A percentile compares a stretch with the other conserved stretches of the same genome.
Evolutionary conservation across 306 rosid genomes (phyloP).

Genomic region (Medicago arabica): DNA sequence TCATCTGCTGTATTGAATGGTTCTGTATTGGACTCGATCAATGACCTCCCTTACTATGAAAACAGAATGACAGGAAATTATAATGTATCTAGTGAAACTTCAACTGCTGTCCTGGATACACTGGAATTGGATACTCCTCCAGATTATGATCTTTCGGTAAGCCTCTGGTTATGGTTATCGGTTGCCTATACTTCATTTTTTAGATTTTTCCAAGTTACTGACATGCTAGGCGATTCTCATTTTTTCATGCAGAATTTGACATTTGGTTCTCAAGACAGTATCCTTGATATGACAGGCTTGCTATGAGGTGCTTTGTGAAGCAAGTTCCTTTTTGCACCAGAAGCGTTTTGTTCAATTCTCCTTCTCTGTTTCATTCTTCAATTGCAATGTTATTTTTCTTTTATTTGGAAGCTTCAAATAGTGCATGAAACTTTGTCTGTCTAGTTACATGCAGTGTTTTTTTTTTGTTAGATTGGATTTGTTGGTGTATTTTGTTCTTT

Average conservation of each 20-base stretch:
- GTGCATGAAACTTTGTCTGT: too few species aligned
- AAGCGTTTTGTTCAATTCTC: background rate
- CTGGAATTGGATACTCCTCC: constrained; percentile 75
- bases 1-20: constrained; percentile 40
- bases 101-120: constrained; percentile 61
- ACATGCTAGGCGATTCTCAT: constrained; percentile 28
- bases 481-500: background rate
- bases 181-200: constrained; percentile 26
- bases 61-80: constrained; percentile 36
- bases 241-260: constrained; percentile 61
- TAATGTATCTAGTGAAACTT: constrained; percentile 46
- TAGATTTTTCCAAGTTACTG: constrained; percentile 12
- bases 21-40: constrained; percentile 37
- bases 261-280: constrained; percentile 76
- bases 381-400: background rate
- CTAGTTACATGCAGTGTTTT: too few species aligned
- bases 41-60: constrained; percentile 27
- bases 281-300: constrained; percentile 63
- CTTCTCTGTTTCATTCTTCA: constrained; percentile 22
- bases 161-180: constrained; percentile 33
- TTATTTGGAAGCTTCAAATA: too few species aligned
- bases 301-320: constrained; percentile 42
- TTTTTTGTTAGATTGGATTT: background rate
- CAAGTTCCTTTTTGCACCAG: constrained; percentile 23
- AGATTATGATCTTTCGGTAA: constrained; percentile 77